phyloP scores from a whole-genome alignment of 352 stramenopile genomes.

The Globisporangium lucens region DNA sequence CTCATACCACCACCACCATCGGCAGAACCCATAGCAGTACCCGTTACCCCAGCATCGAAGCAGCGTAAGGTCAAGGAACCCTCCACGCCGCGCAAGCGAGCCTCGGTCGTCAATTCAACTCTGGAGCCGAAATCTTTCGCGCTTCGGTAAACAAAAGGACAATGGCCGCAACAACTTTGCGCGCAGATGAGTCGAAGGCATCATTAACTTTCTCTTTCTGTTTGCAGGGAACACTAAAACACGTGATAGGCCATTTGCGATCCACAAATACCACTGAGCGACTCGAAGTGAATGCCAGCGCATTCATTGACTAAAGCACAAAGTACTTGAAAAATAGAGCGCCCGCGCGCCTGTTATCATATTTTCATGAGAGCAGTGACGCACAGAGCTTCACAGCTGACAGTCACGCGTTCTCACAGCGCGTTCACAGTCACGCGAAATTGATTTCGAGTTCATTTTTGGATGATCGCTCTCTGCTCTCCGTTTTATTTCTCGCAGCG shows the following conservation, averaged over 20 bases:
- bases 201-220: background rate
- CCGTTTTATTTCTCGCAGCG: conserved; percentile 1
- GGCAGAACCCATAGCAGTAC: too few species aligned
- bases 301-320: background rate
- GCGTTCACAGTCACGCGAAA: background rate
- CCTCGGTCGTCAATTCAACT: background rate
- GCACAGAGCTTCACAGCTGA: background rate
- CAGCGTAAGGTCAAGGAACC: background rate
- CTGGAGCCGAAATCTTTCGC: background rate
- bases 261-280: too few species aligned
- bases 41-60: background rate
- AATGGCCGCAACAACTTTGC: background rate
- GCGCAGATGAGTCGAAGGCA: background rate
- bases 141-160: background rate
- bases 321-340: background rate
- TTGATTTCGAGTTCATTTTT: conserved; percentile 6
- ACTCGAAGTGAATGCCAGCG: too few species aligned
- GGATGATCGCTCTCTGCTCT: background rate
- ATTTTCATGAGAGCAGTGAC: too few species aligned
- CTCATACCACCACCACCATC: too few species aligned
- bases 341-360: too few species aligned
- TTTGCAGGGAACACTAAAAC: background rate
- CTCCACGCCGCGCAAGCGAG: background rate
- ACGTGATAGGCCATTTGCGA: background rate
- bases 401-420: background rate